phyloP scores from a whole-genome alignment of 257 asterid species.

The Forsythia viridissima region DNA sequence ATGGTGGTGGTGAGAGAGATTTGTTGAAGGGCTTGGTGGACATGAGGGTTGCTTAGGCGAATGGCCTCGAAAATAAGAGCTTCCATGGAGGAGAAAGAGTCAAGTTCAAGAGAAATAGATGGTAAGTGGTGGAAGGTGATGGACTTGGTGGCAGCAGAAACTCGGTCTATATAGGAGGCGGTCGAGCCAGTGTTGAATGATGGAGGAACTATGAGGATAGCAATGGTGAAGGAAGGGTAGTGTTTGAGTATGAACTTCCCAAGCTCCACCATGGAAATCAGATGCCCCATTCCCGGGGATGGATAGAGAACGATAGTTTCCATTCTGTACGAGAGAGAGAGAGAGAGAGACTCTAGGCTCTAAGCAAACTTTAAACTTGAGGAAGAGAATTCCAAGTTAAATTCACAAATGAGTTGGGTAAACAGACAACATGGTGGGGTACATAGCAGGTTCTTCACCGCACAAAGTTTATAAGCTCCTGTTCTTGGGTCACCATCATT shows the following conservation, averaged over 20 bases:
- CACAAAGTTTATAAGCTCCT: too few species aligned
- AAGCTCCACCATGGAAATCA: slow-evolving; percentile 73
- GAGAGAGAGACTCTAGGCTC: neutral
- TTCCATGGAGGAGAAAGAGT: slow-evolving; percentile 44
- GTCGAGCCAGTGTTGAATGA: slow-evolving; percentile 58
- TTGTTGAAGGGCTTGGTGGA: slow-evolving; percentile 43
- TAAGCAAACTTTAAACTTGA: neutral
- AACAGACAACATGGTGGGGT: too few species aligned
- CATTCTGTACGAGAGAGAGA: neutral
- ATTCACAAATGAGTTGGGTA: neutral
- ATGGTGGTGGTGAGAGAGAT: slow-evolving; percentile 26
- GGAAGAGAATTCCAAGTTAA: neutral
- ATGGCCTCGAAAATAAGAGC: slow-evolving; percentile 41
- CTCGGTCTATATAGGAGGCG: slow-evolving; percentile 42
- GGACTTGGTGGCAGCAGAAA: slow-evolving; percentile 55
- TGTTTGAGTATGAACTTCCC: slow-evolving; percentile 56
- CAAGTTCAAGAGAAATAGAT: slow-evolving; percentile 28
- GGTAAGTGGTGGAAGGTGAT: slow-evolving; percentile 65
- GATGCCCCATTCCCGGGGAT: slow-evolving; percentile 71
- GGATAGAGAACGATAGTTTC: slow-evolving; percentile 54
- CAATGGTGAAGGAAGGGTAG: slow-evolving; percentile 39
- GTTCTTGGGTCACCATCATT: too few species aligned
- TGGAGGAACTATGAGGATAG: slow-evolving; percentile 34
- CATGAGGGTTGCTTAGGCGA: slow-evolving; percentile 40
- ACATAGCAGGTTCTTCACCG: too few species aligned